Percentiles rank a stretch among this genome's conserved stretches.
phyloP scores from a whole-genome alignment of 306 rosid species.

The Prunus mume region DNA sequence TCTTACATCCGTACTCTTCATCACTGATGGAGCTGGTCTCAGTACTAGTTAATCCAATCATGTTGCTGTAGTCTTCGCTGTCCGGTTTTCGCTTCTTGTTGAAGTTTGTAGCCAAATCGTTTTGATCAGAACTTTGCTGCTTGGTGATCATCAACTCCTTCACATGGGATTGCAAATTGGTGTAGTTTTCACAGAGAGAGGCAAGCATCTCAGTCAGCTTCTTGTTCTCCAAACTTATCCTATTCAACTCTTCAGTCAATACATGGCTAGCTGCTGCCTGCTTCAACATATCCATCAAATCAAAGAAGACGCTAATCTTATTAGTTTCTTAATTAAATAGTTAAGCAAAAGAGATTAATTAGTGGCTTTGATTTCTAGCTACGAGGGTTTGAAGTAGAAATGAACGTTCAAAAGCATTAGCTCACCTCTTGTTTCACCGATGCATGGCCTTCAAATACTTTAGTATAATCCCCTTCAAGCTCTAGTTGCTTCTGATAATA shows the following conservation, averaged over 20 bases:
- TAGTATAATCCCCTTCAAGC: constrained; percentile 1
- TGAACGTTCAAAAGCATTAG: background rate
- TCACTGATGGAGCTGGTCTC: constrained; percentile 44
- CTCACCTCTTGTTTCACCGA: constrained; percentile 27
- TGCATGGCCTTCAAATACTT: constrained; percentile 2
- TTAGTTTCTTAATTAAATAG: background rate
- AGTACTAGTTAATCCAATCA: constrained; percentile 5
- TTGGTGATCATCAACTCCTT: constrained; percentile 27
- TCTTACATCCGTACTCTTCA: constrained; percentile 45
- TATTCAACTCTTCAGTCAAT: constrained; percentile 50
- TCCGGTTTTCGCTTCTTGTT: constrained; percentile 53
- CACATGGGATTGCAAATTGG: constrained; percentile 39
- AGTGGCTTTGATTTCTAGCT: too few relatives aligned
- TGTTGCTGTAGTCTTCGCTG: constrained; percentile 11
- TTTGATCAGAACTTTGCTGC: constrained; percentile 7
- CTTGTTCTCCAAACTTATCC: constrained; percentile 58
- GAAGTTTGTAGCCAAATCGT: constrained; percentile 11
- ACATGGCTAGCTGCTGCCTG: constrained; percentile 3
- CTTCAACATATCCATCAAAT: background rate
- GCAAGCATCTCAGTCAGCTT: constrained; percentile 44
- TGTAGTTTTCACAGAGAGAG: constrained; percentile 41
- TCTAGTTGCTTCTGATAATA: constrained; percentile 28
- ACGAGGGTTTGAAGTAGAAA: too few relatives aligned
- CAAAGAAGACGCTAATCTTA: background rate
- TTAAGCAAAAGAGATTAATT: background rate